A percentile compares a stretch with the other conserved stretches of the same genome.
phyloP scores from a whole-genome alignment of 2,329 filamentous ascomycete species.

The Emericellopsis cladophorae region DNA sequence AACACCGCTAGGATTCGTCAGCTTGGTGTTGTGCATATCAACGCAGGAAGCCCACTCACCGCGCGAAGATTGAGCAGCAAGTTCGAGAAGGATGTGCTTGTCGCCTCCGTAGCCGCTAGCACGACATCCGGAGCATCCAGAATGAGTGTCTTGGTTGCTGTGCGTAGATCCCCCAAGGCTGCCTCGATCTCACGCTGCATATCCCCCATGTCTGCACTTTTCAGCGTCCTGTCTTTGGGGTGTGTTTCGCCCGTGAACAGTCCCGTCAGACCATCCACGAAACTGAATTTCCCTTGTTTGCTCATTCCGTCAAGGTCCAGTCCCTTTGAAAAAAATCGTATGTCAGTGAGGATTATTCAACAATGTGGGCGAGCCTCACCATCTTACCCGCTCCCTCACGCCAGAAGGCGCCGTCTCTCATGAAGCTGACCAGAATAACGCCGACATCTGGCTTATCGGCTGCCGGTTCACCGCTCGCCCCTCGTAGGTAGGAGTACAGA shows the following conservation, averaged over 20 bases:
- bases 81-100: constrained; percentile 33
- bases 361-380: constrained; percentile 22
- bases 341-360: not conserved
- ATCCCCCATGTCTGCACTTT: constrained; percentile 17
- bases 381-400: constrained; percentile 54
- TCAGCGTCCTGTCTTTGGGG: constrained; percentile 12
- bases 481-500: constrained; percentile 30
- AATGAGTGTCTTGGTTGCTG: constrained; percentile 38
- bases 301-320: constrained; percentile 54
- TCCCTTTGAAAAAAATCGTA: constrained; percentile 30
- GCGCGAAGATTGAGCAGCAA: constrained; percentile 48
- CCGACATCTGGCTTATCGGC: constrained; percentile 17
- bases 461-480: constrained; percentile 1
- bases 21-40: not conserved
- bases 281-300: constrained; percentile 49
- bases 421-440: constrained; percentile 71
- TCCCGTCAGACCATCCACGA: constrained; percentile 61
- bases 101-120: constrained; percentile 42
- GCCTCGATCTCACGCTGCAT: constrained; percentile 24
- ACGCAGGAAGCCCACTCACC: constrained; percentile 30
- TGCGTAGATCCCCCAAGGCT: constrained; percentile 21
- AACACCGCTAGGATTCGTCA: constrained; percentile 32
- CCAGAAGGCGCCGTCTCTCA: constrained; percentile 73
- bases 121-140: constrained; percentile 55
- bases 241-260: constrained; percentile 27